Conservation (phyloP, 352 stramenopile species). For the Phytopythium sindhum region DNA sequence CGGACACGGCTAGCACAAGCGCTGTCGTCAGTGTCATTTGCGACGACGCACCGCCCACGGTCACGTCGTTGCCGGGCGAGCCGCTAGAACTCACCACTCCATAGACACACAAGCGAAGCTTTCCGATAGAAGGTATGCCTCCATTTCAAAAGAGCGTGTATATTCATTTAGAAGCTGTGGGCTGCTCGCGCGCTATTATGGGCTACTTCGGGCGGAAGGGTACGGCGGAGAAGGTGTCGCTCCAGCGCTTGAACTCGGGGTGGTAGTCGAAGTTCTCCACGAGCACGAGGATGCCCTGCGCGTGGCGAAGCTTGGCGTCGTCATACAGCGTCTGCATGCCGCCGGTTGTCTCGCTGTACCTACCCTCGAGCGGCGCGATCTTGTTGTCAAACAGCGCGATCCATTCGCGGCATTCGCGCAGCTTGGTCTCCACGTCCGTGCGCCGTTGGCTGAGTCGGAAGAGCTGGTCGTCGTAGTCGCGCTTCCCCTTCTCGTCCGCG, state of each 20-base stretch:
- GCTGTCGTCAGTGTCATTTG: not conserved
- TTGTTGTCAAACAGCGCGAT: constrained; percentile 69
- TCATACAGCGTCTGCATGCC: constrained; percentile 82
- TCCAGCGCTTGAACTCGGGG: constrained; percentile 86
- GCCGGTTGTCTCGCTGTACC: constrained; percentile 71
- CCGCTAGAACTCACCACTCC: not conserved
- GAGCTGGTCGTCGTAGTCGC: constrained; percentile 77
- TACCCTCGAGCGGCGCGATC: constrained; percentile 63
- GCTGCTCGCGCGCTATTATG: not conserved
- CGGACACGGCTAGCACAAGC: constrained; percentile 8
- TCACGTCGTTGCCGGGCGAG: not conserved
- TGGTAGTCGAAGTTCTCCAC: constrained; percentile 90
- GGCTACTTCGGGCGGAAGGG: constrained; percentile 65
- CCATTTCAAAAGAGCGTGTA: not conserved
- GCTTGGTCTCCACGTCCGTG: constrained; percentile 51
- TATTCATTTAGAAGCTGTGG: not conserved
- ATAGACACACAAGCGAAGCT: not conserved
- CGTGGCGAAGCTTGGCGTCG: constrained; percentile 81
- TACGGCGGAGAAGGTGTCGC: constrained; percentile 82
- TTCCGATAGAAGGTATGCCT: constrained; percentile 5
- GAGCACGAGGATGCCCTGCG: constrained; percentile 78
- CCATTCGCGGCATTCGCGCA: constrained; percentile 54
- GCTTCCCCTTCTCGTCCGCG: constrained; percentile 72
- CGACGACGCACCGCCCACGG: not conserved
- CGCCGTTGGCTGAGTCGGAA: constrained; percentile 50